phyloP scores from a whole-genome alignment of 257 asterid genomes.

The Penstemon barbatus region DNA sequence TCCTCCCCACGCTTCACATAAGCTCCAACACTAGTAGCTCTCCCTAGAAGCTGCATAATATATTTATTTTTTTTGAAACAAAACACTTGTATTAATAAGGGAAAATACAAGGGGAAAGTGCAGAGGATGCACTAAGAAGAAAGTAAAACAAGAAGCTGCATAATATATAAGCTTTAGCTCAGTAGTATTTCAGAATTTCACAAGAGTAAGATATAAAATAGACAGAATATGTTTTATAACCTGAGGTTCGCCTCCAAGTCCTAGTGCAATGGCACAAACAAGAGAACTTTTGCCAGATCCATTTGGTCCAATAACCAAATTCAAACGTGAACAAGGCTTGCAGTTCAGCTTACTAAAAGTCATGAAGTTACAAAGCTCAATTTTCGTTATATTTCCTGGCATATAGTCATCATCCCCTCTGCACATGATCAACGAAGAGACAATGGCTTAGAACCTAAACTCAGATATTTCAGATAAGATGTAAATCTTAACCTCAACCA shows the following conservation, averaged over 20 bases:
- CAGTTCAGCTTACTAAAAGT: conserved; percentile 69
- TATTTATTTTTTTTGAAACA: too few species aligned
- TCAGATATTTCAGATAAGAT: neutral
- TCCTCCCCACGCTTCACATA: conserved; percentile 96
- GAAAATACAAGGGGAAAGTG: too few species aligned
- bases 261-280: conserved; percentile 94
- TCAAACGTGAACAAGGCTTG: conserved; percentile 79
- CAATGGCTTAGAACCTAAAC: conserved; percentile 13
- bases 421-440: conserved; percentile 26
- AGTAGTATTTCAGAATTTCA: conserved; percentile 26
- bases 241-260: conserved; percentile 96
- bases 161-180: conserved; percentile 22
- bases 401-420: conserved; percentile 82
- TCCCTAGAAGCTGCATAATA: conserved; percentile 73
- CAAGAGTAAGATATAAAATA: conserved; percentile 16
- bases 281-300: conserved; percentile 98
- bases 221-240: conserved; percentile 34
- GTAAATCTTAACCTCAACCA: neutral
- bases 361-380: conserved; percentile 91
- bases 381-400: conserved; percentile 77
- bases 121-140: too few species aligned
- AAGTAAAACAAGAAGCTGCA: too few species aligned
- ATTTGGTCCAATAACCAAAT: conserved; percentile 95
- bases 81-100: too few species aligned
- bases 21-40: conserved; percentile 88